Conservation (phyloP, 176 grass and related monocot species). For the Oryza coarctata region DNA sequence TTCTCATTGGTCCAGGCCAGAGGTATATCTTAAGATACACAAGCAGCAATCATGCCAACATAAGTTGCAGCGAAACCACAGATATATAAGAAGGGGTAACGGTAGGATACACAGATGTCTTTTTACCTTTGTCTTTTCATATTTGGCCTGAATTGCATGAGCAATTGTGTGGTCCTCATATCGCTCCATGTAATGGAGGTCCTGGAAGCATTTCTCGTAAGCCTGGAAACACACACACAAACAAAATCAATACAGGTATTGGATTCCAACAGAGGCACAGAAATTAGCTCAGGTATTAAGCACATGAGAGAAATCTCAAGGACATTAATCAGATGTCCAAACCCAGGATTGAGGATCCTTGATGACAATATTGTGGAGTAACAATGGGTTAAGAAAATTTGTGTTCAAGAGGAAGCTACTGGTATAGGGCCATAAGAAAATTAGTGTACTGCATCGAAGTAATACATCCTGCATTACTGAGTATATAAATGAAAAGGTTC, state of each 20-base stretch:
- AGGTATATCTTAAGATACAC: constrained; percentile 68
- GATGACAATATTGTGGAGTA: neutral
- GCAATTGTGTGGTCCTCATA: constrained; percentile 96
- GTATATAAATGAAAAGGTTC: neutral
- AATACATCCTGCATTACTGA: constrained; percentile 3
- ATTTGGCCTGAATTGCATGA: constrained; percentile 89
- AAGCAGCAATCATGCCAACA: constrained; percentile 16
- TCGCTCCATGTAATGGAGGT: constrained; percentile 92
- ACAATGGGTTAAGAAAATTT: neutral
- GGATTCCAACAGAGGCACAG: neutral
- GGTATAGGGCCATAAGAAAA: neutral
- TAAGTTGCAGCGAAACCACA: neutral
- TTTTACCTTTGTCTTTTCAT: constrained; percentile 92
- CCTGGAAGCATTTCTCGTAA: constrained; percentile 98
- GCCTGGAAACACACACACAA: constrained; percentile 61
- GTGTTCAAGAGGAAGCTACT: constrained; percentile 1
- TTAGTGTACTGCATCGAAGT: neutral
- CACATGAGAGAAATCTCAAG: neutral
- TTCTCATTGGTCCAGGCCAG: constrained; percentile 78
- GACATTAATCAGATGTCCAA: neutral
- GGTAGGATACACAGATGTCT: neutral
- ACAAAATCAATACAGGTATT: neutral
- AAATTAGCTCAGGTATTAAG: neutral
- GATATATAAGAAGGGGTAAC: neutral
- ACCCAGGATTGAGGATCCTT: neutral